A percentile compares a stretch with the other conserved stretches of the same genome.
phyloP scores from a whole-genome alignment of 2,329 filamentous ascomycete genomes.

The Botrytis galanthina region DNA sequence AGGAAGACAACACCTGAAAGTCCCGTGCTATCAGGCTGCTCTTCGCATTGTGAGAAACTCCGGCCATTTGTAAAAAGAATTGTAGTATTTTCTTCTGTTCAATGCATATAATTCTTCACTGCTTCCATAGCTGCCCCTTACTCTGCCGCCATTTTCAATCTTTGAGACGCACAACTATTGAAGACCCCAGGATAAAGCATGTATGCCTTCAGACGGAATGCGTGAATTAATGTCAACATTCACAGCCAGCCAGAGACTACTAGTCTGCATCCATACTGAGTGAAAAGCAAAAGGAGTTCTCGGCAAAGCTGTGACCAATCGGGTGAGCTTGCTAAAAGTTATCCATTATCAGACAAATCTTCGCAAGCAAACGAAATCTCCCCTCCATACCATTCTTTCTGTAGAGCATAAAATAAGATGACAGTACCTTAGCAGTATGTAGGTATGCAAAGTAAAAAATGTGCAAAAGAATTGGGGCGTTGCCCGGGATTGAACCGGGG shows the following conservation, averaged over 20 bases:
- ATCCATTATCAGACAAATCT: background rate
- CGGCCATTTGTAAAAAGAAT: no score
- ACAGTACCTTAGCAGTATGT: background rate
- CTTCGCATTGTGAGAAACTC: no score
- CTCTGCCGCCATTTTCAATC: background rate
- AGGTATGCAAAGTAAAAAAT: background rate
- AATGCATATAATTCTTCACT: background rate
- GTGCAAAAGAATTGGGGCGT: background rate
- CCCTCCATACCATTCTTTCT: background rate
- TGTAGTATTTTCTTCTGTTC: background rate
- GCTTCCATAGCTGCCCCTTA: background rate
- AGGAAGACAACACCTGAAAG: no score
- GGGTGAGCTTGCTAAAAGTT: background rate
- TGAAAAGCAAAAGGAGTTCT: background rate
- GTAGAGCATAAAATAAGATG: background rate
- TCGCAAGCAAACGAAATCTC: background rate
- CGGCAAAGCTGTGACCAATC: background rate
- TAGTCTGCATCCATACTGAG: background rate
- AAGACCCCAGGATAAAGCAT: background rate
- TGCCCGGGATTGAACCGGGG: constrained; percentile 12
- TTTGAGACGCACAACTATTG: background rate
- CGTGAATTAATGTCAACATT: background rate
- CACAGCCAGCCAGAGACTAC: background rate
- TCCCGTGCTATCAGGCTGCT: no score
- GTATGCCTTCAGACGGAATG: background rate